Evolutionary conservation across 768 basidiomycete genomes (phyloP).

Genomic region (Phylloporus scabripes): DNA sequence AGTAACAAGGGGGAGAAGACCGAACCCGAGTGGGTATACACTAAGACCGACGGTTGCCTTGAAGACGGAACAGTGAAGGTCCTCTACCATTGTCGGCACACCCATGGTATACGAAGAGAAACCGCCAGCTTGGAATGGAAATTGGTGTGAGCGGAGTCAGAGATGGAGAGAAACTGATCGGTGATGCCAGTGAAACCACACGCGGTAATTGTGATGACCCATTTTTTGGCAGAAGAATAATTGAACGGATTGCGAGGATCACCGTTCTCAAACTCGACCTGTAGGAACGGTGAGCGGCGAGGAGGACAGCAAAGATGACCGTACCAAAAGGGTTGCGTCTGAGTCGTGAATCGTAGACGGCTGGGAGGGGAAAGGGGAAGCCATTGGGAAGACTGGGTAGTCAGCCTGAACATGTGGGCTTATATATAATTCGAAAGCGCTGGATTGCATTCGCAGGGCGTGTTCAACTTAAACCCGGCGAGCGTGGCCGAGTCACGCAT

Average conservation of each 20-base stretch:
- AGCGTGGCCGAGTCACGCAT: background rate
- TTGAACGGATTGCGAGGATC: constrained; percentile 39
- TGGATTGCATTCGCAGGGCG: constrained; percentile 2
- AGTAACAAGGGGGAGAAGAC: constrained; percentile 55
- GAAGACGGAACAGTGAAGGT: constrained; percentile 40
- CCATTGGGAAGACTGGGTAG: constrained; percentile 4
- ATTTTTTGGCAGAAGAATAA: constrained; percentile 37
- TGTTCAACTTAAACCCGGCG: constrained; percentile 11
- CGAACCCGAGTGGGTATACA: constrained; percentile 58
- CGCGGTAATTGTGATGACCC: constrained; percentile 34
- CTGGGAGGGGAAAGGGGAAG: constrained; percentile 5
- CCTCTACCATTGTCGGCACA: constrained; percentile 47
- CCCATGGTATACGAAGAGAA: constrained; percentile 53
- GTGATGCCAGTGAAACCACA: constrained; percentile 31
- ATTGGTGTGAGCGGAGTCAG: background rate
- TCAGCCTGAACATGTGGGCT: background rate
- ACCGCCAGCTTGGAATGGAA: constrained; percentile 37
- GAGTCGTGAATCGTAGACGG: constrained; percentile 15
- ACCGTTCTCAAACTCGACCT: constrained; percentile 38
- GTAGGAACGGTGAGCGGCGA: constrained; percentile 1
- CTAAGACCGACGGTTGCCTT: constrained; percentile 46
- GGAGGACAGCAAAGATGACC: background rate
- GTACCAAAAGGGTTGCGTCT: constrained; percentile 14
- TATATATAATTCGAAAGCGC: constrained; percentile 12
- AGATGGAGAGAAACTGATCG: constrained; percentile 18